These are phyloP conservation scores for Talaromyces ruber DNA, from an alignment of 495 filamentous ascomycete species.

Conservation along the genomic window DNA sequence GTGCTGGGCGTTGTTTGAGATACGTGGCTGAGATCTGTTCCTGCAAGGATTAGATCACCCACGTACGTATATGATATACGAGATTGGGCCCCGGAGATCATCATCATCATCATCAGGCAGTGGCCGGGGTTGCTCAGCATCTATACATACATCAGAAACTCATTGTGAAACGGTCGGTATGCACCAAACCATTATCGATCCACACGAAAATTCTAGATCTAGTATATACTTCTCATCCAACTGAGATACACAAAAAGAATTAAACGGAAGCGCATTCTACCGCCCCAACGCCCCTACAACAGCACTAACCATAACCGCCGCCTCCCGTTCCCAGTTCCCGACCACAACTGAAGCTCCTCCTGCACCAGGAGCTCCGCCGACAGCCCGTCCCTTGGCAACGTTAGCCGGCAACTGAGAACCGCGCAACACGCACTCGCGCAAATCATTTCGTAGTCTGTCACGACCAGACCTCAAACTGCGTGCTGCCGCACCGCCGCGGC, in stretches of 20 bases:
- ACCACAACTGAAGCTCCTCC: slow-evolving; percentile 25
- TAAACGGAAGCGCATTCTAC: slow-evolving; percentile 11
- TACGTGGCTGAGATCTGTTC: background rate
- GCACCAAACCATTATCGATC: background rate
- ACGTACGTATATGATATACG: background rate
- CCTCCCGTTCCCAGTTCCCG: slow-evolving; percentile 78
- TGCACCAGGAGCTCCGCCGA: slow-evolving; percentile 25
- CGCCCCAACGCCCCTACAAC: slow-evolving; percentile 47
- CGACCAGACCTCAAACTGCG: slow-evolving; percentile 70
- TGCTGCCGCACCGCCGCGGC: slow-evolving; percentile 72
- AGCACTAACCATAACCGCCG: slow-evolving; percentile 88
- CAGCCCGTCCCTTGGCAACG: slow-evolving; percentile 10
- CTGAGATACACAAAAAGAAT: background rate
- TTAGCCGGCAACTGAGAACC: slow-evolving; percentile 56
- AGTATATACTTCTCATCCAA: background rate
- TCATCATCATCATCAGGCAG: background rate
- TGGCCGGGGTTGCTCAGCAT: background rate
- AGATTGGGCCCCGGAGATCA: background rate
- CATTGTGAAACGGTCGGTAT: background rate
- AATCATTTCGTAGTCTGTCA: slow-evolving; percentile 64
- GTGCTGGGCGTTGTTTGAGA: background rate
- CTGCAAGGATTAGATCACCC: background rate
- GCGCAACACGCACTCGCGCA: slow-evolving; percentile 74
- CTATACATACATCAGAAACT: background rate
- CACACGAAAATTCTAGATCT: background rate